Evolutionary conservation across 371 early-diverging fungal genomes (phyloP), one percentile per base, ranked within the genome.

Genomic region (Circinella minor): DNA sequence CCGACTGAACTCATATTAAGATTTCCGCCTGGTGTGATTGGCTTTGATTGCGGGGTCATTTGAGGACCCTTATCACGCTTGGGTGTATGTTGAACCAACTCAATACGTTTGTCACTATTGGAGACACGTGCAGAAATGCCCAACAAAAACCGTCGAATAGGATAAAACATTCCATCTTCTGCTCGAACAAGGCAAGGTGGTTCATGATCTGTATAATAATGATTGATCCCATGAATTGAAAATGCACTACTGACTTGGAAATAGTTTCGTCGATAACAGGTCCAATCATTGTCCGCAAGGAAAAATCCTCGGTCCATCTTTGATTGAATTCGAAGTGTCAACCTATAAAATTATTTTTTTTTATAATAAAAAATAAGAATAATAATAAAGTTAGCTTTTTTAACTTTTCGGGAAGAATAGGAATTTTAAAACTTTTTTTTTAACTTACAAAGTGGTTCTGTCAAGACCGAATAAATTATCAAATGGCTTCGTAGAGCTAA

Each of bases 61-160:
- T 95, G 95, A 8, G 96, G 96, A 0, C 96, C 96, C 72, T 95
- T 95, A 79, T 96, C 96, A 54, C 98, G 91, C 78, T 97, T 97
- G 17, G 96, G 90, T 7, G 98, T 96, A 70, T 96, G 96, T 78
- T 97, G 96, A 17, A 96, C 89, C 7, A 97, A 80, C 43, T 94
- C 94, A 38, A 97, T 90, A 17, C 79, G 77, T 68, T 89, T 89
- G 63, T 91, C 92, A 63, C 87, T 88, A 67, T 86, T 87, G 37
- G 89, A 86, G n/a, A 94, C 89, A 13, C 89, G 89, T 15, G 96
- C 92, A 0, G 89, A 83, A 37, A 96, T 88, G 34, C 92, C 91
- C 47, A 96, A 77, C 2, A 83, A 71, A 73, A 95, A 96, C 47
- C 82, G 80, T 36, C 63, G 66, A 11, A 71, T 86, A 39, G 81